A percentile compares a stretch with the other conserved stretches of the same genome.
These are phyloP conservation scores for Aspergillus jensenii DNA, from an alignment of 2,329 filamentous ascomycete species.

Conservation along the genomic window DNA sequence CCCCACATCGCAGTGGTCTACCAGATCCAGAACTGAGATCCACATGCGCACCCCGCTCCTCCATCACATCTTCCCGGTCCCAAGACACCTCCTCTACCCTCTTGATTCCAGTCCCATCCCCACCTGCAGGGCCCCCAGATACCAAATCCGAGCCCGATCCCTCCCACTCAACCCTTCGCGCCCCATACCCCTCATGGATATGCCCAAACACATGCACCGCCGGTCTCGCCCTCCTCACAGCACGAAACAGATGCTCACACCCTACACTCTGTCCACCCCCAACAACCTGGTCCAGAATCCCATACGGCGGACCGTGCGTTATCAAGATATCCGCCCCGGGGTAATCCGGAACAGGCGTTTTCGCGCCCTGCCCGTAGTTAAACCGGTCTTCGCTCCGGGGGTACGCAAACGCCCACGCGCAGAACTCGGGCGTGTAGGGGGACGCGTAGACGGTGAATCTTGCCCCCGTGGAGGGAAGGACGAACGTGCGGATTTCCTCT, in stretches of 20 bases:
- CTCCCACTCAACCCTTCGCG: conserved; percentile 34
- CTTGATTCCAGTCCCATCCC: not conserved
- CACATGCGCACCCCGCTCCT: conserved; percentile 32
- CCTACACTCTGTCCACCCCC: conserved; percentile 45
- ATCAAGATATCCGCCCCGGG: conserved; percentile 56
- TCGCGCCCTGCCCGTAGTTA: conserved; percentile 36
- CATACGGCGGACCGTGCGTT: conserved; percentile 60
- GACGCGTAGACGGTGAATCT: conserved; percentile 53
- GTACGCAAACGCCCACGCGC: conserved; percentile 58
- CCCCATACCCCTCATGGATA: conserved; percentile 59
- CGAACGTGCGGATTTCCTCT: conserved; percentile 51
- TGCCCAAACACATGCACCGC: conserved; percentile 63
- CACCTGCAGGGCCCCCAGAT: conserved; percentile 7
- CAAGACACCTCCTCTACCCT: not conserved
- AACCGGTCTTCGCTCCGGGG: conserved; percentile 51
- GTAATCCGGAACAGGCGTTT: conserved; percentile 46
- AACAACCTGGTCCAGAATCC: conserved; percentile 49
- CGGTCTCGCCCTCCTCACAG: conserved; percentile 52
- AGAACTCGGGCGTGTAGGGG: conserved; percentile 57
- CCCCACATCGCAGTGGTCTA: conserved; percentile 41
- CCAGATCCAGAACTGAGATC: conserved; percentile 33
- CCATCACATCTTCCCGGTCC: conserved; percentile 30
- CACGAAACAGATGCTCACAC: conserved; percentile 55
- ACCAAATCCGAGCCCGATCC: conserved; percentile 11
- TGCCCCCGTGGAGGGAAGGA: conserved; percentile 41